Base-by-base conservation (phyloP, 192 early-diverging fungal species). In the Linderina pennispora region DNA sequence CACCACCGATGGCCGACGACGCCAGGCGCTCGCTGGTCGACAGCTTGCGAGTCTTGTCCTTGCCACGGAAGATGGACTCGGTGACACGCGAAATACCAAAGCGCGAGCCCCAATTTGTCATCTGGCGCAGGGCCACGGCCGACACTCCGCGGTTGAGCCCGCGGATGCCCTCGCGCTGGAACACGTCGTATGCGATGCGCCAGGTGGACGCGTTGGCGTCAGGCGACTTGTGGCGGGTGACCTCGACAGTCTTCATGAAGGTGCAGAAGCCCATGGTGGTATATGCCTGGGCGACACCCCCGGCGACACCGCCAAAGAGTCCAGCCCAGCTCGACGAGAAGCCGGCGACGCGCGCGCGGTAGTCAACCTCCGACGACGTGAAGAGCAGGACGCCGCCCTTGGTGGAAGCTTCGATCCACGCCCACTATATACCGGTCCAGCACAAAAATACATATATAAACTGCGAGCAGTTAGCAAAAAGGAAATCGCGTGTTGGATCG, bases 261-360 rank as follows among this genome's bases (percentile, higher is more conserved):
- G 95, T 98, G 68, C 94, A 97, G 75, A 97, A 97, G n/a, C 96
- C 96, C 96, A 98, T 98, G 17, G 96, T 98, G 35, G 92, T 85
- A 75, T 97, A 98, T 0, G 94, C 92, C 77, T 95, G 92, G 15
- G 88, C 86, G 23, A 94, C 73, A 55, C 96, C 96, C 45, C 94
- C 96, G 40, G 78, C 90, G 81, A 97, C 90, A 16, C 96, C 96
- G 43, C 92, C 93, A 26, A 92, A 38, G 37, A 95, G 82, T 45
- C 93, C 94, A n/a, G 88, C 81, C 77, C 77, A 59, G 22, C 55
- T 44, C 6, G 48, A 52, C 24, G 67, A 68, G 16, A 75, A 45
- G 14, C 54, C 67, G 13, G 61, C 51, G 7, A 57, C 43, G 15
- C 75, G 63, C 26, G 61, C 63, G 11, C 67, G 57, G 54, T 84